Evolutionary conservation across 148 eudicot genomes (phyloP).

Genomic region (Rhododendron mucronatum): DNA sequence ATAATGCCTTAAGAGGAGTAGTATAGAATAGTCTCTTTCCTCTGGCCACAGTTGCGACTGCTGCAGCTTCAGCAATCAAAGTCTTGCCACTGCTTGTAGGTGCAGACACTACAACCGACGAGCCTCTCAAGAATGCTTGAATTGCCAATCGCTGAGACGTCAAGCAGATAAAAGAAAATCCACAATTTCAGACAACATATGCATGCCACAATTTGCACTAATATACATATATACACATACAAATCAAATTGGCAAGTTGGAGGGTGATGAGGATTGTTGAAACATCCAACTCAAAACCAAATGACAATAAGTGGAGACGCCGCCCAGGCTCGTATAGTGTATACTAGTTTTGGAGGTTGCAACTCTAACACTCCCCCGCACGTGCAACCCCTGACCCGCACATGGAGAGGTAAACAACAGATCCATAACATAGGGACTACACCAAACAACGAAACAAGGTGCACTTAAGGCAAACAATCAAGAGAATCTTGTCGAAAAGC

Average conservation of each 20-base stretch:
- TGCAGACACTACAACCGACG: conserved; percentile 95
- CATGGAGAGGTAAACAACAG: too few relatives aligned
- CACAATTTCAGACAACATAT: background rate
- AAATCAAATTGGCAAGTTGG: background rate
- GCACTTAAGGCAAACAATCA: too few relatives aligned
- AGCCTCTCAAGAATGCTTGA: conserved; percentile 84
- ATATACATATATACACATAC: background rate
- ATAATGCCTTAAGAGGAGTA: conserved; percentile 92
- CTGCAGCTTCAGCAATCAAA: conserved; percentile 94
- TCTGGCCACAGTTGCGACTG: conserved; percentile 80
- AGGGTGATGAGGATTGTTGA: too few relatives aligned
- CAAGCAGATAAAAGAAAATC: background rate
- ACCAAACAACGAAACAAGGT: too few relatives aligned
- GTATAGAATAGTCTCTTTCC: conserved; percentile 87
- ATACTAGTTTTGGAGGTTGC: too few relatives aligned
- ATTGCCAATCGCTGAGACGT: conserved; percentile 58
- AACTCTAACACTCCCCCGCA: too few relatives aligned
- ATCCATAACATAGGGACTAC: too few relatives aligned
- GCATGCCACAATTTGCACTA: background rate
- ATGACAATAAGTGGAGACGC: too few relatives aligned
- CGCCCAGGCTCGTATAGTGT: too few relatives aligned
- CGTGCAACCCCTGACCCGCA: too few relatives aligned
- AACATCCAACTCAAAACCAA: too few relatives aligned
- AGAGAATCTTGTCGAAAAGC: too few relatives aligned
- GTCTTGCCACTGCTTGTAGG: conserved; percentile 99